Percentiles rank a stretch among this genome's conserved stretches.
phyloP scores from a whole-genome alignment of 73 alveolate species.

The Halteria grandinella region DNA sequence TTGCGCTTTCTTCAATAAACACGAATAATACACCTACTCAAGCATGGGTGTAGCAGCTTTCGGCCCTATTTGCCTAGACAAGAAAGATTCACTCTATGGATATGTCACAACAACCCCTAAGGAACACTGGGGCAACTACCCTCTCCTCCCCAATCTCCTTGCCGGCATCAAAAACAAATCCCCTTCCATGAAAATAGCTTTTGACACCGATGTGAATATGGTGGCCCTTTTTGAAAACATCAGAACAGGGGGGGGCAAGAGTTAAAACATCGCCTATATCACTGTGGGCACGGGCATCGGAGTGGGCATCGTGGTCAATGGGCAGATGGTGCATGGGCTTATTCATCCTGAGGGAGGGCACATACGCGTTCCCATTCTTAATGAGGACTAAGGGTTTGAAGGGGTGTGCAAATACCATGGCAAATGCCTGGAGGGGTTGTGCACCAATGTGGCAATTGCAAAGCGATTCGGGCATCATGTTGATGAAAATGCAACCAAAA shows the following conservation, averaged over 20 bases:
- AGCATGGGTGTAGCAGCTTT: conserved; percentile 86
- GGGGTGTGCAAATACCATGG: conserved; percentile 87
- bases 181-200: conserved; percentile 51
- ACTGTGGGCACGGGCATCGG: conserved; percentile 97
- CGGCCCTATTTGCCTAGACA: conserved; percentile 84
- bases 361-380: conserved; percentile 58
- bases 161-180: conserved; percentile 56
- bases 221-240: conserved; percentile 81
- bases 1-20: conserved; percentile 46
- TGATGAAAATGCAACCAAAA: conserved; percentile 38
- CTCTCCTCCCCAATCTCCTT: conserved; percentile 45
- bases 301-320: conserved; percentile 83
- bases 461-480: conserved; percentile 75
- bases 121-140: conserved; percentile 79
- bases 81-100: conserved; percentile 74
- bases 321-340: conserved; percentile 84
- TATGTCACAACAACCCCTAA: conserved; percentile 88
- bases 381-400: conserved; percentile 57
- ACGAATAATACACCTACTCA: conserved; percentile 7
- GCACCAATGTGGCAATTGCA: conserved; percentile 82
- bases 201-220: conserved; percentile 91
- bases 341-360: conserved; percentile 97
- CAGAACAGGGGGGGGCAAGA: conserved; percentile 72
- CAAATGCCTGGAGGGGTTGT: conserved; percentile 89
- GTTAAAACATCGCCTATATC: conserved; percentile 78